Conservation (phyloP, 164 flowering plant genomes). For the Chimonanthus salicifolius region DNA sequence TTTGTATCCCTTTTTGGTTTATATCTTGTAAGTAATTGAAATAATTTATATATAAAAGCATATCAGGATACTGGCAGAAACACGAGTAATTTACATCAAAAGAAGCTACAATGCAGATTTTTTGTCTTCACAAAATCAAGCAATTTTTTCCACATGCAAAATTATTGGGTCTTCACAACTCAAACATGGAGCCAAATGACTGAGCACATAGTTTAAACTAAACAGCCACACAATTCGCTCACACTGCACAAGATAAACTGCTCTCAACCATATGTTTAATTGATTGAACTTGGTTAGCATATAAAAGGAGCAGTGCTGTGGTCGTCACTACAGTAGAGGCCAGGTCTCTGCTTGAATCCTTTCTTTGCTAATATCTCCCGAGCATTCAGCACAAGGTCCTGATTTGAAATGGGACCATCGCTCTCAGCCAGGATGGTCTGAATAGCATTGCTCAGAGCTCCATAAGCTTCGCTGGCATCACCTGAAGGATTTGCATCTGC, state of each 20-base stretch:
- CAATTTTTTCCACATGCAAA: neutral
- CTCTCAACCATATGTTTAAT: neutral
- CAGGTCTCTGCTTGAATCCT: constrained; percentile 86
- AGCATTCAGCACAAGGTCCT: constrained; percentile 62
- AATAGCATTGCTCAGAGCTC: constrained; percentile 91
- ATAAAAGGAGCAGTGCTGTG: constrained; percentile 61
- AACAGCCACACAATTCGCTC: neutral
- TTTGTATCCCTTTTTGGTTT: too few relatives aligned
- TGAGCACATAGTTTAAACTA: neutral
- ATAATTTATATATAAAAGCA: too few relatives aligned
- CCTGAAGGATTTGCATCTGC: constrained; percentile 86
- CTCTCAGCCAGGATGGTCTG: constrained; percentile 63
- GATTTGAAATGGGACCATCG: constrained; percentile 47
- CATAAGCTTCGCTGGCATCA: constrained; percentile 51
- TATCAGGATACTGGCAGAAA: too few relatives aligned
- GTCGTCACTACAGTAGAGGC: constrained; percentile 77
- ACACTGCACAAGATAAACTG: neutral
- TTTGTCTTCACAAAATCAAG: neutral
- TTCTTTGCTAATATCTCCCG: constrained; percentile 63
- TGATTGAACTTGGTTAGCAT: constrained; percentile 26
- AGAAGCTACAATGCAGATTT: neutral
- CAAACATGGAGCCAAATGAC: neutral
- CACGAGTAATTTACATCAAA: too few relatives aligned
- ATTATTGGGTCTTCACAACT: neutral
- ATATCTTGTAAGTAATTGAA: too few relatives aligned